Conservation (phyloP, 2,329 filamentous ascomycete species). For the Exophiala mesophila region DNA sequence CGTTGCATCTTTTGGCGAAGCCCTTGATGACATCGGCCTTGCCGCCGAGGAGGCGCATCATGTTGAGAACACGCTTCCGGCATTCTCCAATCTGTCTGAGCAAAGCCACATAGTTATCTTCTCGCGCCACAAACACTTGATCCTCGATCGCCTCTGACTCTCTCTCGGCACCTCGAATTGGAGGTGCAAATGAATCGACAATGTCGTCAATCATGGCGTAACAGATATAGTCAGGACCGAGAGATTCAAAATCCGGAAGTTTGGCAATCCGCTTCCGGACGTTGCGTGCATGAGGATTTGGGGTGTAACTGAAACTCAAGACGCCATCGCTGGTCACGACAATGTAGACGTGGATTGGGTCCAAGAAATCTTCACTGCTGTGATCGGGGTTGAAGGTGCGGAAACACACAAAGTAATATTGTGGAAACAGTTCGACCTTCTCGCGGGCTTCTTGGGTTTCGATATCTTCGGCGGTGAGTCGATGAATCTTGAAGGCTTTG, state of each 20-base stretch:
- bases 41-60: conserved; percentile 87
- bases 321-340: conserved; percentile 95
- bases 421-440: conserved; percentile 95
- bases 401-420: conserved; percentile 98
- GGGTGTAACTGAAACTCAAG: conserved; percentile 86
- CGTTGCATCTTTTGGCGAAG: conserved; percentile 98
- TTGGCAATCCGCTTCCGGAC: conserved; percentile 88
- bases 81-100: conserved; percentile 82
- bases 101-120: conserved; percentile 83
- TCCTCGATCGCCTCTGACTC: conserved; percentile 94
- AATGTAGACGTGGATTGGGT: conserved; percentile 94
- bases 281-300: conserved; percentile 79
- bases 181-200: conserved; percentile 88
- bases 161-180: conserved; percentile 78
- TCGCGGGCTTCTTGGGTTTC: conserved; percentile 91
- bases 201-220: conserved; percentile 98
- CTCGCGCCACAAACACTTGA: conserved; percentile 84
- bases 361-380: conserved; percentile 74
- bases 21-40: conserved; percentile 98
- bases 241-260: conserved; percentile 87
- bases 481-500: conserved; percentile 92
- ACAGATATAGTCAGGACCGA: conserved; percentile 98
- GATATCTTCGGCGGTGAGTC: conserved; percentile 93
- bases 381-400: conserved; percentile 85
- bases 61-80: conserved; percentile 88